Conservation (phyloP, 805 yeast genomes). For the Suhomyces faveliae region DNA sequence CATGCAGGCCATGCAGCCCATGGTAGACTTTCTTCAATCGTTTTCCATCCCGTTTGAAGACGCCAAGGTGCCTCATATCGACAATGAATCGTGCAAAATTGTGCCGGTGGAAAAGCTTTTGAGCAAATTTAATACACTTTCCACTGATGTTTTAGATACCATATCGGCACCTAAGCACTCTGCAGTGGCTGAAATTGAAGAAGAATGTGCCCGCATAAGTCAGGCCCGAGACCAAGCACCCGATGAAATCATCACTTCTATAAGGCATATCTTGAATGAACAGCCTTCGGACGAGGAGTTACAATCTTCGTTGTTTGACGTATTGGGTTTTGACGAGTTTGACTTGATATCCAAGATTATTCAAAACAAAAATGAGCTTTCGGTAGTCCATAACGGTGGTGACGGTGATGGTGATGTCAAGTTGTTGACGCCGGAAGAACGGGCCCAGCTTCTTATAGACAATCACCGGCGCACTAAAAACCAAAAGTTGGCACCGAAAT, state of each 20-base stretch:
- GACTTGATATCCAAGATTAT: constrained; percentile 70
- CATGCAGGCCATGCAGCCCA: constrained; percentile 74
- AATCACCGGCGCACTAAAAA: constrained; percentile 52
- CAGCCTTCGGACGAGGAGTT: constrained; percentile 53
- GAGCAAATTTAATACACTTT: constrained; percentile 38
- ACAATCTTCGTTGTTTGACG: constrained; percentile 73
- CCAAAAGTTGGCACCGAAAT: constrained; percentile 46
- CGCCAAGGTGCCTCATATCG: constrained; percentile 36
- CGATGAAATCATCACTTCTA: constrained; percentile 26
- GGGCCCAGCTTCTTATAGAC: constrained; percentile 50
- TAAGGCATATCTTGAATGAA: constrained; percentile 31
- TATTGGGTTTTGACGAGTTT: constrained; percentile 82
- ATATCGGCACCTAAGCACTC: constrained; percentile 17
- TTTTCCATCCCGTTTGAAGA: constrained; percentile 18
- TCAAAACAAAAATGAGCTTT: constrained; percentile 37
- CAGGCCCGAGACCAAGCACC: constrained; percentile 31
- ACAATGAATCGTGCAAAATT: constrained; percentile 30
- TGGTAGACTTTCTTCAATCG: constrained; percentile 49
- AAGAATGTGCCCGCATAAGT: constrained; percentile 35
- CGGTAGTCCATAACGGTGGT: neutral
- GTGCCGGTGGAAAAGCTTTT: constrained; percentile 33
- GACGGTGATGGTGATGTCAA: constrained; percentile 10
- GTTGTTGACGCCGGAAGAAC: constrained; percentile 53
- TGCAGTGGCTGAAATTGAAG: constrained; percentile 22
- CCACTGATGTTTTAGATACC: constrained; percentile 23